These are phyloP conservation scores for Chlorella sp. DNA, from an alignment of 139 green algal genomes.

Conservation along the genomic window DNA sequence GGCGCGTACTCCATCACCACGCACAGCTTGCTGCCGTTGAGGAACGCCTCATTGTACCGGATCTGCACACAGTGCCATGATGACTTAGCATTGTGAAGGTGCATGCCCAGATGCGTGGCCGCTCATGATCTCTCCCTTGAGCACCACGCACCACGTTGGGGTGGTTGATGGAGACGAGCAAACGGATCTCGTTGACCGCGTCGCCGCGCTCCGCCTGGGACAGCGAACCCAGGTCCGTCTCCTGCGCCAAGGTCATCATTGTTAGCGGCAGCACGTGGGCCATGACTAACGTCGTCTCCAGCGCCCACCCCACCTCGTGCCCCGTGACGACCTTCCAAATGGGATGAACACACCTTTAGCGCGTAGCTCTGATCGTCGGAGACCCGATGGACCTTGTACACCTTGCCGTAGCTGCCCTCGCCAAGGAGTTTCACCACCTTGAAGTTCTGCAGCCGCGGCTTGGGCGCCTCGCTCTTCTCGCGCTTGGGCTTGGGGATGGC, in stretches of 20 bases:
- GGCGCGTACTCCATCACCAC: slow-evolving; percentile 79
- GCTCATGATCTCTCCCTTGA: too few species aligned
- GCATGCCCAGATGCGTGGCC: background rate
- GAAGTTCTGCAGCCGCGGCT: background rate
- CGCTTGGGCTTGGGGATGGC: too few species aligned
- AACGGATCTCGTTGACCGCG: slow-evolving; percentile 69
- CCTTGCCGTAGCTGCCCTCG: slow-evolving; percentile 70
- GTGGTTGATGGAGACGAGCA: slow-evolving; percentile 64
- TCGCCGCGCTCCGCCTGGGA: slow-evolving; percentile 52
- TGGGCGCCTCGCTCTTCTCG: too few species aligned
- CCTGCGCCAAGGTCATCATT: too few species aligned
- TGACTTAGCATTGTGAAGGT: too few species aligned
- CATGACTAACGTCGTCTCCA: too few species aligned
- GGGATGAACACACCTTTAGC: slow-evolving; percentile 41
- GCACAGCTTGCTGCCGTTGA: slow-evolving; percentile 66
- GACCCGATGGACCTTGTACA: slow-evolving; percentile 56
- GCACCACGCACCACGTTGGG: slow-evolving; percentile 44
- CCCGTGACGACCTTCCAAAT: too few species aligned
- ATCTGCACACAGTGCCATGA: too few species aligned
- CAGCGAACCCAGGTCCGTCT: slow-evolving; percentile 67
- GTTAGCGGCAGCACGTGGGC: too few species aligned
- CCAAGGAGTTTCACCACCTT: slow-evolving; percentile 57
- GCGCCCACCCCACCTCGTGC: too few species aligned
- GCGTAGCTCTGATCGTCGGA: slow-evolving; percentile 64
- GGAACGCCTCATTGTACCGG: slow-evolving; percentile 71